Evolutionary conservation across 352 stramenopile genomes (phyloP).

Genomic region (Phytopythium helicoides): DNA sequence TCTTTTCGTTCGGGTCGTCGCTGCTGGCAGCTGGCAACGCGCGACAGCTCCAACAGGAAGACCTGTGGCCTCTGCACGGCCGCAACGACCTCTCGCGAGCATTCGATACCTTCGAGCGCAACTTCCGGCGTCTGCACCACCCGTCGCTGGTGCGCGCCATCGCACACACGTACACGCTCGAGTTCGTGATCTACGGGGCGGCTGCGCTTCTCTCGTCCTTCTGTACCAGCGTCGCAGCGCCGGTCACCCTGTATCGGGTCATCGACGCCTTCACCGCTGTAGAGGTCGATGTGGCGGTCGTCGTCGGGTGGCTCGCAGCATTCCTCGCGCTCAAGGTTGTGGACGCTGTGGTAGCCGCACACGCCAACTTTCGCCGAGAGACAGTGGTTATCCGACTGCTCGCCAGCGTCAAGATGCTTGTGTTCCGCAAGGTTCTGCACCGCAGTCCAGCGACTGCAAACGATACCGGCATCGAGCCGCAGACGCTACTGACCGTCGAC

Average conservation of each 20-base stretch:
- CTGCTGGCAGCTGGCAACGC: slow-evolving; percentile 26
- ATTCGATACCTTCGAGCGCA: slow-evolving; percentile 13
- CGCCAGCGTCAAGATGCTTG: slow-evolving; percentile 16
- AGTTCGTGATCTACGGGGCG: slow-evolving; percentile 16
- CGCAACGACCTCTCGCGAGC: slow-evolving; percentile 15
- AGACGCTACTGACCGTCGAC: too few relatives aligned
- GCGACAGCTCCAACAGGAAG: slow-evolving; percentile 19
- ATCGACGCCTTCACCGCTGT: slow-evolving; percentile 26
- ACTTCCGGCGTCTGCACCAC: slow-evolving; percentile 8
- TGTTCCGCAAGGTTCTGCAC: slow-evolving; percentile 37
- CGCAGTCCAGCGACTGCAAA: slow-evolving; percentile 22
- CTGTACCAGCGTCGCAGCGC: slow-evolving; percentile 33
- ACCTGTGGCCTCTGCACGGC: slow-evolving; percentile 20
- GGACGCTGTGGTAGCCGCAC: slow-evolving; percentile 23
- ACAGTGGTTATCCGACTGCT: slow-evolving; percentile 25
- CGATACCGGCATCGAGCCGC: background rate
- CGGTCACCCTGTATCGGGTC: slow-evolving; percentile 31
- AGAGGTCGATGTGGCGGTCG: slow-evolving; percentile 14
- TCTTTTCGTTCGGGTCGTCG: slow-evolving; percentile 25
- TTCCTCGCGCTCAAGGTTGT: slow-evolving; percentile 31
- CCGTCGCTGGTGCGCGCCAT: slow-evolving; percentile 17
- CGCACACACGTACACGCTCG: slow-evolving; percentile 14
- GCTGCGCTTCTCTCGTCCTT: slow-evolving; percentile 13
- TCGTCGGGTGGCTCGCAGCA: slow-evolving; percentile 24
- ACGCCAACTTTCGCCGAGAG: slow-evolving; percentile 25